Evolutionary conservation across 1,284 basidiomycete genomes (phyloP).

Genomic region (Peniophora sp.): DNA sequence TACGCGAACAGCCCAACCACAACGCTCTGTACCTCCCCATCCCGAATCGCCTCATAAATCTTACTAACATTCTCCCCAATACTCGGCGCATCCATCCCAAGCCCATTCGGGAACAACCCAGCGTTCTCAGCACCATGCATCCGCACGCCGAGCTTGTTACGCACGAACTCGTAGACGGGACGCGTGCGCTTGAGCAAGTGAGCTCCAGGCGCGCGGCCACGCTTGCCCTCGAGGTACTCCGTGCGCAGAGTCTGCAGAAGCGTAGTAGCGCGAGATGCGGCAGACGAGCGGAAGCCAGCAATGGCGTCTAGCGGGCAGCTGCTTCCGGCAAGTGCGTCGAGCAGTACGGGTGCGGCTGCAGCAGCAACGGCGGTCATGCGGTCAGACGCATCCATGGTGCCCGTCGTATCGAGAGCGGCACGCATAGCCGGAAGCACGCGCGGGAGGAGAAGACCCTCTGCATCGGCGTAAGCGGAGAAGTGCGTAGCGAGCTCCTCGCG

Average conservation of each 20-base stretch:
- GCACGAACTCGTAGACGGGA: conserved; percentile 66
- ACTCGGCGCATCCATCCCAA: conserved; percentile 51
- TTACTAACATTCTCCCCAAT: conserved; percentile 59
- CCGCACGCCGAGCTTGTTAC: conserved; percentile 53
- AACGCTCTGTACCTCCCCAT: conserved; percentile 60
- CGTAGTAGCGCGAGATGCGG: conserved; percentile 36
- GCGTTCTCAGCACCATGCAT: conserved; percentile 74
- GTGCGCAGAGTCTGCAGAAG: conserved; percentile 42
- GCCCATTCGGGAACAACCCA: conserved; percentile 42
- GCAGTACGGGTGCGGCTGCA: conserved; percentile 48
- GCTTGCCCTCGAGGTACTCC: conserved; percentile 46
- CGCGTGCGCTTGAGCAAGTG: conserved; percentile 55
- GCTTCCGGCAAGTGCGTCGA: conserved; percentile 45
- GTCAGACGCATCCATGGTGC: conserved; percentile 58
- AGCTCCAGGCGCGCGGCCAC: conserved; percentile 52
- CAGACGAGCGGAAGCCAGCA: conserved; percentile 39
- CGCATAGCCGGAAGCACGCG: conserved; percentile 34
- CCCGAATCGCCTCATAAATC: conserved; percentile 68
- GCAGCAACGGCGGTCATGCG: conserved; percentile 63
- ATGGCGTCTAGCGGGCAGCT: conserved; percentile 24
- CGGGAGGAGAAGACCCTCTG: conserved; percentile 20
- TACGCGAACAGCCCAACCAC: conserved; percentile 43
- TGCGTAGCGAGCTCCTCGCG: conserved; percentile 39
- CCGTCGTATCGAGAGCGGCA: conserved; percentile 54
- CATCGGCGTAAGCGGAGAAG: conserved; percentile 33